phyloP scores from a whole-genome alignment of 2,329 filamentous ascomycete genomes.

The Moelleriella libera region DNA sequence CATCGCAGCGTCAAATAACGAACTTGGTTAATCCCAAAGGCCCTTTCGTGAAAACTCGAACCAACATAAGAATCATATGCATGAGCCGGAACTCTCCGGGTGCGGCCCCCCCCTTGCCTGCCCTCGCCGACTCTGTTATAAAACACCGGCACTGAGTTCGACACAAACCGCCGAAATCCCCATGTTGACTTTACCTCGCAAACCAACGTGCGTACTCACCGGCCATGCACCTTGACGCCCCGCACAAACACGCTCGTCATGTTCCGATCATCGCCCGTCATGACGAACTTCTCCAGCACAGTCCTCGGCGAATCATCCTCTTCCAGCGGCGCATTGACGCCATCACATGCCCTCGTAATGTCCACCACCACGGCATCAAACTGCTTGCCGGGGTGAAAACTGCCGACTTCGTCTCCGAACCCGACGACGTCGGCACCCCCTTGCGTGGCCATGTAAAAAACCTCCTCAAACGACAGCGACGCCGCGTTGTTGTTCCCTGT shows the following conservation, averaged over 20 bases:
- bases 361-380: slow-evolving; percentile 44
- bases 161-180: too few relatives aligned
- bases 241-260: slow-evolving; percentile 39
- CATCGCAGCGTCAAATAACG: too few relatives aligned
- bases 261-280: slow-evolving; percentile 52
- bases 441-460: slow-evolving; percentile 45
- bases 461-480: slow-evolving; percentile 32
- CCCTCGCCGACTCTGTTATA: too few relatives aligned
- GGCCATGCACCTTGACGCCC: slow-evolving; percentile 20
- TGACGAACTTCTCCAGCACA: slow-evolving; percentile 49
- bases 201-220: too few relatives aligned
- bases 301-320: slow-evolving; percentile 28
- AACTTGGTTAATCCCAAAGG: too few relatives aligned
- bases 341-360: slow-evolving; percentile 15
- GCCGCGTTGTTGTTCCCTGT: slow-evolving; percentile 16
- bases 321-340: slow-evolving; percentile 38
- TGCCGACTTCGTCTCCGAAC: slow-evolving; percentile 37
- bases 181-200: too few relatives aligned
- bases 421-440: slow-evolving; percentile 46
- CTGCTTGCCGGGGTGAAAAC: slow-evolving; percentile 43
- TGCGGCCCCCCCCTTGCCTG: too few relatives aligned
- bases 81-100: too few relatives aligned
- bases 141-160: too few relatives aligned
- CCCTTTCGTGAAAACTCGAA: too few relatives aligned
- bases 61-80: too few relatives aligned